phyloP scores from a whole-genome alignment of 768 basidiomycete genomes.

The Amanita subjunquillea region DNA sequence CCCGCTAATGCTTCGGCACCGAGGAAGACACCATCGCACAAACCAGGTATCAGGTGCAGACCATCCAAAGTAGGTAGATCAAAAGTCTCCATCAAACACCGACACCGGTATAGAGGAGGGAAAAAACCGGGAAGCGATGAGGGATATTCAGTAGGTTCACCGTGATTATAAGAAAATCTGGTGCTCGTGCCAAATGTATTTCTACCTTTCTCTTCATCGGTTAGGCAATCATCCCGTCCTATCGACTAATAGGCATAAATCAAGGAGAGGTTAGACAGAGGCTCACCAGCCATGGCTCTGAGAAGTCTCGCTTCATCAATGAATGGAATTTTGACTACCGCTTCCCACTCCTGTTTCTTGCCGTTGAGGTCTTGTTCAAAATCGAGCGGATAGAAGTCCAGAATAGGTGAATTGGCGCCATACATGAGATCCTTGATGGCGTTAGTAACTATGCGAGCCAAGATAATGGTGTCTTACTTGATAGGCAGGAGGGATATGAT shows the following conservation, averaged over 20 bases:
- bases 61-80: conserved; percentile 83
- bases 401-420: conserved; percentile 72
- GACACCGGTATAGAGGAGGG: conserved; percentile 75
- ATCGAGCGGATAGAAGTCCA: conserved; percentile 88
- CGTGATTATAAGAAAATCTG: conserved; percentile 59
- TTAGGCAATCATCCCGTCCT: conserved; percentile 76
- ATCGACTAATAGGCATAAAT: conserved; percentile 4
- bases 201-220: conserved; percentile 60
- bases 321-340: conserved; percentile 97
- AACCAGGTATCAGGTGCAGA: conserved; percentile 75
- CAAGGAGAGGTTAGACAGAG: not conserved
- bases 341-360: conserved; percentile 99
- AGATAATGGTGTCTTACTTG: conserved; percentile 36
- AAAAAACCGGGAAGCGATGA: conserved; percentile 95
- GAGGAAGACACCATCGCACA: conserved; percentile 81
- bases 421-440: conserved; percentile 75
- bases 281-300: conserved; percentile 71
- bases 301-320: conserved; percentile 77
- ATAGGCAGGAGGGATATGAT: conserved; percentile 81
- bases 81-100: conserved; percentile 73
- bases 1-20: conserved; percentile 85
- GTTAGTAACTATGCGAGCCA: not conserved
- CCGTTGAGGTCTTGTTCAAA: conserved; percentile 95
- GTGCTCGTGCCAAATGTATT: conserved; percentile 78
- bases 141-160: conserved; percentile 64